phyloP scores from a whole-genome alignment of 768 basidiomycete genomes.

The Kwoniella botswanensis region DNA sequence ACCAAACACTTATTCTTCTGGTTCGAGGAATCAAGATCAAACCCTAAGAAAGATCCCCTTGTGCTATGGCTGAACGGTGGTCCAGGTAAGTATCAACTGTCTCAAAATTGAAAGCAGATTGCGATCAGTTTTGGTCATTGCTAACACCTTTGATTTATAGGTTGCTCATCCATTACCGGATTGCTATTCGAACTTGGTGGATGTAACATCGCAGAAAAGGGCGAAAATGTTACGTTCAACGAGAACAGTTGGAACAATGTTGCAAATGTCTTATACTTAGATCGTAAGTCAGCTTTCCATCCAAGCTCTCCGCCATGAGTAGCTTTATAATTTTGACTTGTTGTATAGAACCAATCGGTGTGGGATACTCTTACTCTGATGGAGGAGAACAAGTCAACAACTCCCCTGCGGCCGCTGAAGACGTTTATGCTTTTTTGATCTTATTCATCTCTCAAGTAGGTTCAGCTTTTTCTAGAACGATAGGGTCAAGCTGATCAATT shows the following conservation, averaged over 20 bases:
- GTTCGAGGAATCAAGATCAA: conserved; percentile 77
- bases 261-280: conserved; percentile 64
- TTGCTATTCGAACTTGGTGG: conserved; percentile 92
- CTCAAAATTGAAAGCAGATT: background rate
- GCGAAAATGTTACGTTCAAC: conserved; percentile 65
- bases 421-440: conserved; percentile 66
- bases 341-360: conserved; percentile 70
- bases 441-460: conserved; percentile 63
- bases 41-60: conserved; percentile 77
- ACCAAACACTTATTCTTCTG: conserved; percentile 88
- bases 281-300: conserved; percentile 32
- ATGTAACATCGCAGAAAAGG: conserved; percentile 73
- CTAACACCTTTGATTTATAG: conserved; percentile 25
- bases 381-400: conserved; percentile 71
- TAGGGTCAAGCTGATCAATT: conserved; percentile 29
- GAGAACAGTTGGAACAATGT: conserved; percentile 82
- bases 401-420: conserved; percentile 83
- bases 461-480: conserved; percentile 77
- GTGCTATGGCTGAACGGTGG: conserved; percentile 69
- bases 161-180: conserved; percentile 72
- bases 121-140: background rate
- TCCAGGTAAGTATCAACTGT: conserved; percentile 8
- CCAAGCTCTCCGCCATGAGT: background rate
- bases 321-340: conserved; percentile 39
- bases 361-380: conserved; percentile 79